These are phyloP conservation scores for Ploettnerulaceae sp. DNA, from an alignment of 2,329 filamentous ascomycete species.

Conservation along the genomic window DNA sequence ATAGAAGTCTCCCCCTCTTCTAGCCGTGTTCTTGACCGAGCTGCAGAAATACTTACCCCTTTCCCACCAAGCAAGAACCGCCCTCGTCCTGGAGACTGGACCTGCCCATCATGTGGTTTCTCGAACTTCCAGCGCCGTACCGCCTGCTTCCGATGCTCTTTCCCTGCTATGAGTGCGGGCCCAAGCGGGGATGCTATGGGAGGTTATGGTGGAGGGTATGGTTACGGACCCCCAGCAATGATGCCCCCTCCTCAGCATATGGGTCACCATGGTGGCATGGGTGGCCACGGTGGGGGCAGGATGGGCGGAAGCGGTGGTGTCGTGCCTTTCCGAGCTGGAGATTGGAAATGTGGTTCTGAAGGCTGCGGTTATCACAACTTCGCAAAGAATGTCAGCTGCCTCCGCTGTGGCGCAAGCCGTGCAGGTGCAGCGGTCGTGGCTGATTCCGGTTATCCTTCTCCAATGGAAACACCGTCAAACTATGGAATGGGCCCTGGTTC, in stretches of 20 bases:
- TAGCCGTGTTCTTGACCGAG: constrained; percentile 92
- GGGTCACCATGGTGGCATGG: constrained; percentile 49
- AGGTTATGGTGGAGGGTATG: constrained; percentile 53
- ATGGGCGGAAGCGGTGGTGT: constrained; percentile 79
- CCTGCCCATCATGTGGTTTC: constrained; percentile 96
- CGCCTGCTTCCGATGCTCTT: constrained; percentile 97
- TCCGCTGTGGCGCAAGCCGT: constrained; percentile 91
- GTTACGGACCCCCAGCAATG: constrained; percentile 71
- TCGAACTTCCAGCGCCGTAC: constrained; percentile 99
- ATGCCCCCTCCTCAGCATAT: constrained; percentile 75
- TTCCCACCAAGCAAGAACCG: constrained; percentile 99
- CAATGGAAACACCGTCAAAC: constrained; percentile 79
- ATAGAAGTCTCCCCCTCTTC: constrained; percentile 98
- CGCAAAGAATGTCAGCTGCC: constrained; percentile 96
- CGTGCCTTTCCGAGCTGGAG: constrained; percentile 94
- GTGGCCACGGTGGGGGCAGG: constrained; percentile 56
- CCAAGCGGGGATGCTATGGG: constrained; percentile 67
- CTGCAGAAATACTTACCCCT: constrained; percentile 90
- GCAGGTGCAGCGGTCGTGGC: constrained; percentile 91
- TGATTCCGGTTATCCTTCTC: constrained; percentile 84
- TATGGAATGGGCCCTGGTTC: constrained; percentile 83
- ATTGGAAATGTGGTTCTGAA: constrained; percentile 98
- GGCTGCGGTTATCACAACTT: constrained; percentile 99
- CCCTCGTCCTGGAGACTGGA: constrained; percentile 96
- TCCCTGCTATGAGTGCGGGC: constrained; percentile 84